Base-by-base conservation (phyloP, 1,284 basidiomycete genomes). In the Fomitopsis schrenkii region DNA sequence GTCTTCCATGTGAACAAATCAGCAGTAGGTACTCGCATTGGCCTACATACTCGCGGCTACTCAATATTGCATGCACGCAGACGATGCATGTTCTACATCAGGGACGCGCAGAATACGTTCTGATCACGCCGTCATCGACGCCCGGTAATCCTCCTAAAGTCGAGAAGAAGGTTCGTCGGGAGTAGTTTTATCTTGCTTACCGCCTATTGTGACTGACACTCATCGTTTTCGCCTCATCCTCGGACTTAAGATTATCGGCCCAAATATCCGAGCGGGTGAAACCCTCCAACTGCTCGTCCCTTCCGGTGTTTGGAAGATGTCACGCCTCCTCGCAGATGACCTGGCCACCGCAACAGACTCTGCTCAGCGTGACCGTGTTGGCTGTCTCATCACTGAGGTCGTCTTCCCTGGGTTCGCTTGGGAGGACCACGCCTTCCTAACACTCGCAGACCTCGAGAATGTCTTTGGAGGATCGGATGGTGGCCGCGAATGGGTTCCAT, bases 251-350 rank as follows among this genome's bases (percentile, higher is more conserved):
- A 67, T 80, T 5, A 77, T 84, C 64, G 81, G 82, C 3, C 66
- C 73, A 1, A 72, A 79, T 66, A 67, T 69, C 28, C 68, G 68
- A 0, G 72, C 70, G 0, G 80, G 80, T 2, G 81, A 83, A 65
- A 66, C 70, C 3, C 72, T 79, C 12, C 75, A 79, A 68, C 72
- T 83, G 4, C 67, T 82, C 44, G 80, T 83, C 40, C 78, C 76
- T 19, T 76, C 78, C 0, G 78, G 77, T 2, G 74, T 82, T 26
- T 83, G 81, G 81, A 83, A 83, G 69, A 79, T 78, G 70, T 80
- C 79, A 5, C 70, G 75, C 28, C 67, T 84, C 14, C 75, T 80
- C 2, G 68, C 71, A 1, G 75, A 75, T 48, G 80, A 83, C 62
- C 57, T 79, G 2, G 56, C 64, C 4, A 59, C 60, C 1, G 67